Evolutionary conservation across 306 rosid genomes (phyloP).

Genomic region (Trifolium fragiferum): DNA sequence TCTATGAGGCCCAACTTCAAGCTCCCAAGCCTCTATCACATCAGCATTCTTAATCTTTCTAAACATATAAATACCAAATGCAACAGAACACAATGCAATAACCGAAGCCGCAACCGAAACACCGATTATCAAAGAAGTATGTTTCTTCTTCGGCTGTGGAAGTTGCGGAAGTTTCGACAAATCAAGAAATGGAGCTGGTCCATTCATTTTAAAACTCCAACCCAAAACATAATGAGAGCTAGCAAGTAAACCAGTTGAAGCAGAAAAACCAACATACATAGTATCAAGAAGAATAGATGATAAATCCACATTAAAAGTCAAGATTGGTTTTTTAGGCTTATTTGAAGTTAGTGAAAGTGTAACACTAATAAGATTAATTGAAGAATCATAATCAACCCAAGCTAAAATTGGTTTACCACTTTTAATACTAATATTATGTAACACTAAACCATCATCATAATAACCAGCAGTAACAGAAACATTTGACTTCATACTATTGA

Average conservation of each 20-base stretch:
- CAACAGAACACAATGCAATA: slow-evolving; percentile 41
- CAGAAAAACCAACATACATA: slow-evolving; percentile 89
- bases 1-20: slow-evolving; percentile 85
- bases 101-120: slow-evolving; percentile 45
- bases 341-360: slow-evolving; percentile 62
- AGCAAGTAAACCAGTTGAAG: slow-evolving; percentile 87
- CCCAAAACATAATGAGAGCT: slow-evolving; percentile 87
- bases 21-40: slow-evolving; percentile 80
- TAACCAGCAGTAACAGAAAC: slow-evolving; percentile 56
- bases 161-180: slow-evolving; percentile 65
- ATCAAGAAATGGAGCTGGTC: slow-evolving; percentile 60
- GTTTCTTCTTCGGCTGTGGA: slow-evolving; percentile 67
- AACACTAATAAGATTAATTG: slow-evolving; percentile 46
- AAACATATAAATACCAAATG: slow-evolving; percentile 47
- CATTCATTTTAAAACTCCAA: slow-evolving; percentile 85
- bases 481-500: slow-evolving; percentile 68
- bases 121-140: slow-evolving; percentile 47
- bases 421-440: slow-evolving; percentile 55
- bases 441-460: slow-evolving; percentile 43
- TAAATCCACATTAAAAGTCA: slow-evolving; percentile 63
- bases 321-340: slow-evolving; percentile 63
- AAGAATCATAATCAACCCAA: slow-evolving; percentile 82
- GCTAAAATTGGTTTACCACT: slow-evolving; percentile 62
- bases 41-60: slow-evolving; percentile 67
- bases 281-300: slow-evolving; percentile 55